Conservation (phyloP, 2,329 filamentous ascomycete genomes). For the Monilinia laxa region DNA sequence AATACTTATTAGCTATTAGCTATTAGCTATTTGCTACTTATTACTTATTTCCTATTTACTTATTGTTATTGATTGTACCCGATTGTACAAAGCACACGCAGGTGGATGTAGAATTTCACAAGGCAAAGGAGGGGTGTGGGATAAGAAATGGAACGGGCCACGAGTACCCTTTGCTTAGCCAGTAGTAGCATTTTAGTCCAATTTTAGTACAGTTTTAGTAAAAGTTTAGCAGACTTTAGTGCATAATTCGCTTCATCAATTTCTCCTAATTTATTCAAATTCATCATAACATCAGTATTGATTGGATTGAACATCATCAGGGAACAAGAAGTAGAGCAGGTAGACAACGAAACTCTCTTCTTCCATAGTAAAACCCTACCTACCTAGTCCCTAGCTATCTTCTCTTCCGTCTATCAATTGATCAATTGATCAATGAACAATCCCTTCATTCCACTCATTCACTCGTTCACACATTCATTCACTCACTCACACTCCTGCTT, state of each 20-base stretch:
- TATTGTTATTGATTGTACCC: too few relatives aligned
- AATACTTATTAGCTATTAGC: too few relatives aligned
- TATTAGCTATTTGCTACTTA: too few relatives aligned
- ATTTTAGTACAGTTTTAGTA: neutral
- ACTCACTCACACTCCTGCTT: neutral
- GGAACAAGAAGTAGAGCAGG: neutral
- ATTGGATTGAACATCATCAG: slow-evolving; percentile 9
- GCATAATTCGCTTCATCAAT: slow-evolving; percentile 17
- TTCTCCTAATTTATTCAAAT: neutral
- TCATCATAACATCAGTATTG: neutral
- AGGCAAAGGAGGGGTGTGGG: neutral
- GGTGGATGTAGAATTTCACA: neutral
- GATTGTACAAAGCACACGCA: too few relatives aligned
- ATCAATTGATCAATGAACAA: neutral
- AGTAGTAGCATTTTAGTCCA: too few relatives aligned
- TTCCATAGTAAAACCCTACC: neutral
- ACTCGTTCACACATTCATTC: neutral
- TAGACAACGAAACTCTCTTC: neutral
- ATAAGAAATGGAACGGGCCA: neutral
- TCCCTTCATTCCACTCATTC: neutral
- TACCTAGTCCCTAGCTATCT: neutral
- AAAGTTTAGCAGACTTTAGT: neutral
- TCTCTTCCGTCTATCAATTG: neutral
- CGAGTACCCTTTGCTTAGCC: neutral
- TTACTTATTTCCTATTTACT: too few relatives aligned